Percentiles rank a stretch among this genome's conserved stretches.
Conservation (phyloP, 176 grass and related monocot genomes). For the Eleusine indica region DNA sequence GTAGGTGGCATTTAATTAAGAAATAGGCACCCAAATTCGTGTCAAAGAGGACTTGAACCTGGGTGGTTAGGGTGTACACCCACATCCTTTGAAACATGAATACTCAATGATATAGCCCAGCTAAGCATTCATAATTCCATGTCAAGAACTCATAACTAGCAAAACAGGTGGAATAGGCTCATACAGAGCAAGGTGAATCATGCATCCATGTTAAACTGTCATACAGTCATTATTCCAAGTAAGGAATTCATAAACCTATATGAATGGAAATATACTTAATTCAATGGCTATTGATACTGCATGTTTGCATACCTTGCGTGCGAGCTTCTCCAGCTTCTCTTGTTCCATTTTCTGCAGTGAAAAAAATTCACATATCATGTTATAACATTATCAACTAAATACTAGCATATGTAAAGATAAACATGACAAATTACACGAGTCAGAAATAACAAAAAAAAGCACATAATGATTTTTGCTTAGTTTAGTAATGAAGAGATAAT, state of each 20-base stretch:
- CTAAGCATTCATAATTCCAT: not conserved
- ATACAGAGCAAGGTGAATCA: conserved; percentile 12
- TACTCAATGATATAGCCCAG: not conserved
- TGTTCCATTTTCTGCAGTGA: conserved; percentile 81
- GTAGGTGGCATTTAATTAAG: too few species aligned
- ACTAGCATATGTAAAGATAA: not conserved
- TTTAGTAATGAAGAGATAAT: conserved; percentile 6
- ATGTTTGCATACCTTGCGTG: conserved; percentile 57
- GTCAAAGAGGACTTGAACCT: too few species aligned
- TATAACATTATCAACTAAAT: not conserved
- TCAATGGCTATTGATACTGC: not conserved
- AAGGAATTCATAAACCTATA: not conserved
- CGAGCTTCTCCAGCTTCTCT: conserved; percentile 79
- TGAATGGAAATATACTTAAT: not conserved
- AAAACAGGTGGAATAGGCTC: not conserved
- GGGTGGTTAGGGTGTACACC: too few species aligned
- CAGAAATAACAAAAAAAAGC: not conserved
- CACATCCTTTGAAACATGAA: not conserved
- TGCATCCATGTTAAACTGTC: not conserved
- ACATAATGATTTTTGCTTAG: not conserved
- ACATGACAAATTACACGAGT: not conserved
- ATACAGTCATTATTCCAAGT: not conserved
- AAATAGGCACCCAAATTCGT: too few species aligned
- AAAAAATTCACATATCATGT: not conserved
- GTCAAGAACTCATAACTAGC: not conserved